Evolutionary conservation across 2,329 filamentous ascomycete genomes (phyloP), one percentile per base, ranked within the genome.

Genomic region (Ilyonectria mors-panacis): DNA sequence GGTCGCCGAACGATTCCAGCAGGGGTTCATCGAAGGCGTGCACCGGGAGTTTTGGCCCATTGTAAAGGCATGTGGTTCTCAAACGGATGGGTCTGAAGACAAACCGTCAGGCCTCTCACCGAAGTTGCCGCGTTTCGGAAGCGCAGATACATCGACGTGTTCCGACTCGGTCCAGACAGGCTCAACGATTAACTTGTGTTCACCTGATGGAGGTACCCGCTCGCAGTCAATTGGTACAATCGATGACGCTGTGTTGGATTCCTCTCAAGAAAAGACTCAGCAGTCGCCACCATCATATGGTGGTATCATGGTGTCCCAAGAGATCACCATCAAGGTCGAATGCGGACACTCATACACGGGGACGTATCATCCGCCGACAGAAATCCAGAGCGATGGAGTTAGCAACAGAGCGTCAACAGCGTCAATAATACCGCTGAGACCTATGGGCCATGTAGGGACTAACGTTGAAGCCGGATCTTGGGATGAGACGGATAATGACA

Each of bases 291-390:
- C 73, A 12, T 73, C 72, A 6, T 76, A 73, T 58, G 87, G 88
- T 9, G 87, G 89, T 23, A 91, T 91, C 75, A 86, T 90, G 81
- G 86, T 91, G 7, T 88, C 86, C 28, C 87, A 89, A 69, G 88
- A 91, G 72, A 86, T 91, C 61, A 86, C 85, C 7, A 85, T 91
- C 17, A 72, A 73, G 33, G 67, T 59, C 21, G 42, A 45, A 45
- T 2, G 42, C 42, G 53, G 67, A 13, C 26, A 65, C 26, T 64
- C 66, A 26, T 17, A 60, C 30, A 37, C 37, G 9, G 62, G 64
- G 21, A 39, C 58, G 26, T 48, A 66, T 48, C 63, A 59, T 15
- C 47, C 64, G 23, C 55, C 26, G 26, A 66, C 63, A n/a, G 48
- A 68, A 17, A 45, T 50, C 4, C 57, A 63, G 54, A 60, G 65